Percentiles rank a stretch among this genome's conserved stretches.
Evolutionary conservation across 148 eudicot genomes (phyloP).

Genomic region (Persicaria maculosa): DNA sequence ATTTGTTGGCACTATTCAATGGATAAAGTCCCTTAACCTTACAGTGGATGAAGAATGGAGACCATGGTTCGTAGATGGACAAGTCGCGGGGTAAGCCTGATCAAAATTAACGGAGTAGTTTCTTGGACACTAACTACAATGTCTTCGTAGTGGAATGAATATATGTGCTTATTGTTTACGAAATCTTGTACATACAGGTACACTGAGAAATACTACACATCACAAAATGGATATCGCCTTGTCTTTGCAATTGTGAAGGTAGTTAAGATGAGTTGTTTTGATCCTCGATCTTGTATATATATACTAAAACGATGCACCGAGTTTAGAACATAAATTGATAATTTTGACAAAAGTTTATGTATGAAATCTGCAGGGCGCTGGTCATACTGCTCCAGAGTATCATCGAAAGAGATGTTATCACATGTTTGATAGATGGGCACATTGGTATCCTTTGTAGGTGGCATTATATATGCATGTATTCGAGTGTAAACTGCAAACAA

Average conservation of each 20-base stretch:
- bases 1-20: conserved; percentile 29
- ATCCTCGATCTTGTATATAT: no score
- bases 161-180: background rate
- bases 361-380: conserved; percentile 35
- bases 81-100: conserved; percentile 37
- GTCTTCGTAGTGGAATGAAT: background rate
- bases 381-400: conserved; percentile 56
- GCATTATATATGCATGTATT: no score
- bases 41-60: conserved; percentile 36
- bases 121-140: background rate
- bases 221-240: conserved; percentile 21
- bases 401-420: conserved; percentile 37
- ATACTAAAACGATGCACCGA: background rate
- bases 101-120: background rate
- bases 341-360: no score
- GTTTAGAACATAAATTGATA: no score
- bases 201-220: conserved; percentile 22
- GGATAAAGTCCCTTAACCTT: conserved; percentile 31
- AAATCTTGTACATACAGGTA: conserved; percentile 16
- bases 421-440: conserved; percentile 46
- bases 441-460: conserved; percentile 21
- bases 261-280: background rate
- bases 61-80: conserved; percentile 37
- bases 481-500: no score
- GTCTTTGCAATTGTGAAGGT: conserved; percentile 40